These are phyloP conservation scores for Mycena latifolia DNA, from an alignment of 768 basidiomycete species.

Conservation along the genomic window DNA sequence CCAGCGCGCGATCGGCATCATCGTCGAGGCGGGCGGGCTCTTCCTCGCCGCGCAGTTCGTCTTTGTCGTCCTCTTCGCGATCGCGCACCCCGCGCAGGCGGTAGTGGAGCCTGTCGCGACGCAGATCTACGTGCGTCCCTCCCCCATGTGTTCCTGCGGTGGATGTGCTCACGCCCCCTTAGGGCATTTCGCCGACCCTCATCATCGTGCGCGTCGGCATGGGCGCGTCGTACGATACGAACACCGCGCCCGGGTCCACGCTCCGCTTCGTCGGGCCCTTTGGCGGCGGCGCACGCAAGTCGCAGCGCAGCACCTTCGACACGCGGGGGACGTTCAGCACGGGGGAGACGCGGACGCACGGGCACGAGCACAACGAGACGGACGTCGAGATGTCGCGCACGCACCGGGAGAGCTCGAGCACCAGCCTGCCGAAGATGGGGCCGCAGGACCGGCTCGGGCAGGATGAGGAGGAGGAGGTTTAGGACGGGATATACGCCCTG, in stretches of 20 bases:
- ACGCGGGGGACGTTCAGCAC: neutral
- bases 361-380: too few relatives aligned
- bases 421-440: conserved; percentile 8
- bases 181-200: conserved; percentile 36
- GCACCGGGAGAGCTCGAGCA: neutral
- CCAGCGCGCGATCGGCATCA: conserved; percentile 46
- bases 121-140: conserved; percentile 54
- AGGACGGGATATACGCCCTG: neutral
- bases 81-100: conserved; percentile 47
- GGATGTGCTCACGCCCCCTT: too few relatives aligned
- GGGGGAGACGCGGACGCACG: too few relatives aligned
- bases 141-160: too few relatives aligned
- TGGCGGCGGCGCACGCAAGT: too few relatives aligned
- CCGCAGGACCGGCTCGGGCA: too few relatives aligned
- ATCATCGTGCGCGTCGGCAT: conserved; percentile 35
- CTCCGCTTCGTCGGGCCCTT: neutral
- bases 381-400: conserved; percentile 16
- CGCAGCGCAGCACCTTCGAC: neutral
- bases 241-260: neutral
- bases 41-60: conserved; percentile 54
- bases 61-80: conserved; percentile 54
- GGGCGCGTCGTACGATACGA: conserved; percentile 23
- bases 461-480: neutral
- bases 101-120: conserved; percentile 51
- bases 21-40: conserved; percentile 55